Evolutionary conservation across 2,329 filamentous ascomycete genomes (phyloP), one percentile per base, ranked within the genome.

Genomic region (Trichoderma simmonsii): DNA sequence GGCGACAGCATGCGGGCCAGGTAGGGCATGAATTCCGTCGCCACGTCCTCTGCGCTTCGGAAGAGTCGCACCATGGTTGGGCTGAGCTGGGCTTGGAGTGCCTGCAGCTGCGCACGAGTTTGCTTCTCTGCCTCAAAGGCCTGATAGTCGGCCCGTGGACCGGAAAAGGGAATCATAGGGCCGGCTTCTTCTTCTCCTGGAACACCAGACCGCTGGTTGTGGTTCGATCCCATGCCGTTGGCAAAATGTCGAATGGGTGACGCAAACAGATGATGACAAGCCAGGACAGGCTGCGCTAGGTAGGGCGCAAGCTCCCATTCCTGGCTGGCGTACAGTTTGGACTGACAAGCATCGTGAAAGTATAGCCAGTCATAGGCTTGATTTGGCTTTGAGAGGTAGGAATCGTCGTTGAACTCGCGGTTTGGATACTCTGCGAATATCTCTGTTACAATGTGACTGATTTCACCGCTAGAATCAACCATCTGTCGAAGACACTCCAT

Each of bases 231-330:
- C 72, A 80, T 81, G 54, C 80, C 76, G 73, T 79, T 81, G 63
- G 80, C 77, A 74, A 81, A 66, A 77, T 85, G 85, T 70, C 86
- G 86, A 43, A 86, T 86, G 30, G 91, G 89, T 0, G 93, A 92
- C 4, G 95, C 93, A 78, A 99, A 99, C 14, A 99, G 87, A 78
- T 93, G 87, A 79, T 99, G 97, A 78, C 97, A 98, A 4, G 93
- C 96, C 2, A 98, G 87, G 18, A 96, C 88, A 0, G 95, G 91
- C 75, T 96, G 93, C 77, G 91, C 93, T 63, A 98, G 88, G 80
- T 99, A 99, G 0, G 93, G 91, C 0, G 88, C 89, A 18, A 99
- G 85, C 81, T 99, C 96, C 93, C 96, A 99, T 71, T 97, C 95
- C 80, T 98, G 95, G 72, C 89, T 91, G n/a, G 89, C 85, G 79